Evolutionary conservation across 345 rosid genomes (phyloP), one percentile per base, ranked within the genome.

Genomic region (Populus davidiana): DNA sequence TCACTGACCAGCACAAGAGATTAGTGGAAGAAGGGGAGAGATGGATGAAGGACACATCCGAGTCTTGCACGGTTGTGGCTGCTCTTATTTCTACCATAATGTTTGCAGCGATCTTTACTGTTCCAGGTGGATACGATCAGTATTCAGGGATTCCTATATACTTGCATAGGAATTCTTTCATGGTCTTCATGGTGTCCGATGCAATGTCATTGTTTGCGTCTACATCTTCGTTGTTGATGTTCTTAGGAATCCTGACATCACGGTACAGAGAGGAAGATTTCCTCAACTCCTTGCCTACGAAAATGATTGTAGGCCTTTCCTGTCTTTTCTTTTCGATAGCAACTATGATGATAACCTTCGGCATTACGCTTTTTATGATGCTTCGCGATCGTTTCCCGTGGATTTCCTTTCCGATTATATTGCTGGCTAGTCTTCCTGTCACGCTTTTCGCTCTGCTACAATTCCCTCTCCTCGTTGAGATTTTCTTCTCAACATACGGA

Each of bases 391-490:
- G 81, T 13, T 67, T 86, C 2, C 0, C 78, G 1, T 91, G 90
- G 93, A 66, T 85, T 70, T 72, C 74, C 2, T 76, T 85, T 47
- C 91, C 90, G 1, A 86, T 91, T 38, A 67, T 84, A 67, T 68
- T 88, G 71, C 90, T 91, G 1, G 92, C 90, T 14, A 83, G 86
- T 62, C 78, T 90, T 71, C 91, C 92, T 1, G 84, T 90, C 12
- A 88, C 90, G 4, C 86, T 89, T n/a, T 92, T 89, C 70, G 90
- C 87, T 64, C 79, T 87, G 44, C 71, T 87, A 70, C 92, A 92
- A 75, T 92, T 92, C 74, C 97, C 97, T 65, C 59, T 92, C 6
- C 86, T 92, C 6, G 84, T 86, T 47, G 94, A 92, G 86, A 90
- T 92, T 74, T 89, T 89, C 80, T 47, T 67, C 29, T 83, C 91